These are phyloP conservation scores for Yamadazyma epiphylla DNA, from an alignment of 1,139 yeast genomes.

Conservation along the genomic window DNA sequence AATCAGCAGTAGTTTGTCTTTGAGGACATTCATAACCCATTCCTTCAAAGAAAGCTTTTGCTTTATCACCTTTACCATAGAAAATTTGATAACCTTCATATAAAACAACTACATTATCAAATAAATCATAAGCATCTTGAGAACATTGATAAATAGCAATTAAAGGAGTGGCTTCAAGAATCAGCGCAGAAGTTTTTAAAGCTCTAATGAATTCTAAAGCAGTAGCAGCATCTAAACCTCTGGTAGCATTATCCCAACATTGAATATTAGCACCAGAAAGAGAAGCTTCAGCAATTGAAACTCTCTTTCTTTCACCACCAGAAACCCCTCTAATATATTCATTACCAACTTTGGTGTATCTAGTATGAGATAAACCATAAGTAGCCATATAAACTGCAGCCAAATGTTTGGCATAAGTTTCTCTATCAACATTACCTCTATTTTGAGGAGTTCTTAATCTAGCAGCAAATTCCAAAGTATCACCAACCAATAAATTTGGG, in stretches of 20 bases:
- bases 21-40: conserved; percentile 61
- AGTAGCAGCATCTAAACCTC: conserved; percentile 73
- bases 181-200: conserved; percentile 55
- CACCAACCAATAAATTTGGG: conserved; percentile 52
- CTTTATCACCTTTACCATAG: conserved; percentile 56
- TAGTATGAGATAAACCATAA: conserved; percentile 35
- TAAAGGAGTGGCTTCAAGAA: conserved; percentile 53
- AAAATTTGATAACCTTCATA: conserved; percentile 79
- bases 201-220: conserved; percentile 66
- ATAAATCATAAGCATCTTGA: conserved; percentile 58
- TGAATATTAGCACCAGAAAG: conserved; percentile 43
- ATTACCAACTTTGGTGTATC: conserved; percentile 35
- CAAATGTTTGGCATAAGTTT: conserved; percentile 39
- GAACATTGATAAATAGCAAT: conserved; percentile 68
- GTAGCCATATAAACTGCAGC: conserved; percentile 42
- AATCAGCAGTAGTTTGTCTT: conserved; percentile 83
- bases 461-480: conserved; percentile 47
- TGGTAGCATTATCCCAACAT: conserved; percentile 78
- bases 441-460: conserved; percentile 39
- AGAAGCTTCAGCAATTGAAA: conserved; percentile 42
- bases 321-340: conserved; percentile 40
- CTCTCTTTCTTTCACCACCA: conserved; percentile 47
- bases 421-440: conserved; percentile 38
- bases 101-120: conserved; percentile 70
- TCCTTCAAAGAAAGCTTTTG: conserved; percentile 39